These are phyloP conservation scores for Thelonectria blattea DNA, from an alignment of 2,329 filamentous ascomycete species.

Conservation along the genomic window DNA sequence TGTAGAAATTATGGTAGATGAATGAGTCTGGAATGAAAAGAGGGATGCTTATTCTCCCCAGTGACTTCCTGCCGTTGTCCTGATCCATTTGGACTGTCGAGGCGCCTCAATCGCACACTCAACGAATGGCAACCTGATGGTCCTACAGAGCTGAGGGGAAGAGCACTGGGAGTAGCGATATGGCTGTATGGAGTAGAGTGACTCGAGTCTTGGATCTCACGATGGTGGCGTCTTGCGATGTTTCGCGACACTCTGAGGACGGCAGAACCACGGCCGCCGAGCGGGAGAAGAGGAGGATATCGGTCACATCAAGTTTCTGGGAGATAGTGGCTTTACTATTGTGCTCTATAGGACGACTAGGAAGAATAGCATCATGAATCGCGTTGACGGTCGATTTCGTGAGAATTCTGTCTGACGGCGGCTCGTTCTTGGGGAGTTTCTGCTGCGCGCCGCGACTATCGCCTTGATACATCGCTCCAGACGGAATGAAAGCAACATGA, in stretches of 20 bases:
- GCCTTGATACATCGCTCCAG: not conserved
- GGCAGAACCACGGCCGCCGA: not conserved
- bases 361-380: not conserved
- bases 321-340: not conserved
- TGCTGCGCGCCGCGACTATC: not conserved
- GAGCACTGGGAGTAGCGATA: not conserved
- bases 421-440: not conserved
- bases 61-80: not conserved
- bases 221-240: not conserved
- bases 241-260: not conserved
- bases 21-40: not conserved
- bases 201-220: not conserved
- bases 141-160: not conserved
- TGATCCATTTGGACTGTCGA: not conserved
- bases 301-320: not conserved
- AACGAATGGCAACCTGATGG: not conserved
- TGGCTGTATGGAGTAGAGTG: not conserved
- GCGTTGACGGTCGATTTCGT: not conserved
- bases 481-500: not conserved
- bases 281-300: not conserved
- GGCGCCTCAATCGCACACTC: not conserved
- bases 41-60: not conserved
- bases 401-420: not conserved
- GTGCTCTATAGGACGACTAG: not conserved
- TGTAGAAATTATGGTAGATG: not conserved